phyloP scores from a whole-genome alignment of 768 basidiomycete genomes.

The Boletus bicolor region DNA sequence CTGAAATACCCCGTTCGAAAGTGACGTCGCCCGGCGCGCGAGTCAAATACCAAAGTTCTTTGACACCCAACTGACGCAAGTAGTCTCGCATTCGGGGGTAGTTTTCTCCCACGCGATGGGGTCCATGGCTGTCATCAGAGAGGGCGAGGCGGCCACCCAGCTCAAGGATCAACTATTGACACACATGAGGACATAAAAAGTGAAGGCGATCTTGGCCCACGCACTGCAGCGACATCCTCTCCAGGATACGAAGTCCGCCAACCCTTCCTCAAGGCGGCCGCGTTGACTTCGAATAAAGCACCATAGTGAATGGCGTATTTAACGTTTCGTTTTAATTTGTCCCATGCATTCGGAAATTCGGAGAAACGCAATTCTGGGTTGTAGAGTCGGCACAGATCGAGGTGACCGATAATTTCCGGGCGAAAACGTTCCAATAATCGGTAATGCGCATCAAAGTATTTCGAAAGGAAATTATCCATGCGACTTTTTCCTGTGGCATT shows the following conservation, averaged over 20 bases:
- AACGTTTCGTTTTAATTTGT: conserved; percentile 73
- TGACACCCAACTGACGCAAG: conserved; percentile 54
- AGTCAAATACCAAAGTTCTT: conserved; percentile 61
- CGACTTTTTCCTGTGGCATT: conserved; percentile 22
- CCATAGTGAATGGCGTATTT: conserved; percentile 72
- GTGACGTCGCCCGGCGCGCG: conserved; percentile 33
- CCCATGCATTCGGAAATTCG: conserved; percentile 58
- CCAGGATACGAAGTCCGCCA: conserved; percentile 87
- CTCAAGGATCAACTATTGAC: conserved; percentile 61
- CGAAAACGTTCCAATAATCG: conserved; percentile 63
- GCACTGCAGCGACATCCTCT: conserved; percentile 69
- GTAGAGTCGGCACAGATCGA: conserved; percentile 91
- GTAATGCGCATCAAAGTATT: conserved; percentile 87
- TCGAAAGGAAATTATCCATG: conserved; percentile 49
- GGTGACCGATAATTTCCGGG: conserved; percentile 90
- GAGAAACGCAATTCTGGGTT: conserved; percentile 55
- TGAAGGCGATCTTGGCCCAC: conserved; percentile 27
- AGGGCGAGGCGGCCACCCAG: conserved; percentile 74
- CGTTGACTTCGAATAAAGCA: conserved; percentile 89
- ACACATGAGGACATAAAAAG: conserved; percentile 11
- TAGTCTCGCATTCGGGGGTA: conserved; percentile 69
- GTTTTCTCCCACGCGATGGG: conserved; percentile 83
- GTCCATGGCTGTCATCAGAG: conserved; percentile 96
- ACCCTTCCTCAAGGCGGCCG: conserved; percentile 88
- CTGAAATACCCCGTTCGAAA: conserved; percentile 33